Conservation (phyloP, 306 rosid species). For the Macrotyloma uniflorum region DNA sequence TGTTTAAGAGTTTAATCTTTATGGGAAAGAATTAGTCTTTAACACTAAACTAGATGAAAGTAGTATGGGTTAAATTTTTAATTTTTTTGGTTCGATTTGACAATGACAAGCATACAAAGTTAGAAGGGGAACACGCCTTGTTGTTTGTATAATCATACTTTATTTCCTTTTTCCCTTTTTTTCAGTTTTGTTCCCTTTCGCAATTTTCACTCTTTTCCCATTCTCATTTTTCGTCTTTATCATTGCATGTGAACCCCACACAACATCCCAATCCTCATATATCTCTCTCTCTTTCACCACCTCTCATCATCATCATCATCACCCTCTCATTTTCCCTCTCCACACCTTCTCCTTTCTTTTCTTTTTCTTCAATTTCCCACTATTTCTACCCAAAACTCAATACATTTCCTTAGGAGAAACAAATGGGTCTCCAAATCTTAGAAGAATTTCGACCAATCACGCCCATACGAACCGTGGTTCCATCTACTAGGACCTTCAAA, state of each 20-base stretch:
- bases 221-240: background rate
- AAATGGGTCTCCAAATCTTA: slow-evolving; percentile 56
- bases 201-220: slow-evolving; percentile 3
- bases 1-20: too few species aligned
- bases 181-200: background rate
- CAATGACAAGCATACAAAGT: background rate
- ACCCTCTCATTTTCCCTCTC: slow-evolving; percentile 44
- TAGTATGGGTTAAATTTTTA: too few species aligned
- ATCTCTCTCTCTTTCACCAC: slow-evolving; percentile 44
- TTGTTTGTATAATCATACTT: background rate
- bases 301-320: slow-evolving; percentile 36
- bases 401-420: background rate
- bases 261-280: slow-evolving; percentile 26
- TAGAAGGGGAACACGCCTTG: background rate
- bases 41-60: too few species aligned
- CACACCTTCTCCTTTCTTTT: slow-evolving; percentile 39
- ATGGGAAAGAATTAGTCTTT: too few species aligned
- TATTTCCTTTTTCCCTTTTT: background rate
- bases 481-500: background rate
- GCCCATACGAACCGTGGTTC: slow-evolving; percentile 45
- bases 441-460: slow-evolving; percentile 64
- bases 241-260: slow-evolving; percentile 40
- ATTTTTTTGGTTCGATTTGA: background rate
- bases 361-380: background rate
- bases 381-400: background rate